phyloP scores from a whole-genome alignment of 2,329 filamentous ascomycete genomes.

The Huntiella savannae region DNA sequence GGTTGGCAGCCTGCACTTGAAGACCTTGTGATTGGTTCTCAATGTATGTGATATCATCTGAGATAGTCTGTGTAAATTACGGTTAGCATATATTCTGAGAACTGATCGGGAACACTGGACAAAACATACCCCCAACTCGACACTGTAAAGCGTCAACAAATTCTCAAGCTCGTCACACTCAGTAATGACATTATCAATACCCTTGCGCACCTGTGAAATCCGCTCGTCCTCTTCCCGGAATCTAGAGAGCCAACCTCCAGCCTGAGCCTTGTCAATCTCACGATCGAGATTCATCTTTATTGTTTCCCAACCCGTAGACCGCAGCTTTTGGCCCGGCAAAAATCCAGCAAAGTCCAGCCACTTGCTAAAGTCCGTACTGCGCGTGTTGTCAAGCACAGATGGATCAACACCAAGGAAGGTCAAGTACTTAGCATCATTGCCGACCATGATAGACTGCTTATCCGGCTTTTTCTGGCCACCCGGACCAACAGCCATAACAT shows the following conservation, averaged over 20 bases:
- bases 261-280: constrained; percentile 77
- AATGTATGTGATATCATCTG: constrained; percentile 91
- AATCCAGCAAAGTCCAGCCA: constrained; percentile 78
- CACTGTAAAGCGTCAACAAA: constrained; percentile 78
- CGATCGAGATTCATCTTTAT: constrained; percentile 69
- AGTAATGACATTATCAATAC: constrained; percentile 75
- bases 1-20: constrained; percentile 92
- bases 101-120: background rate
- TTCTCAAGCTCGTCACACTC: constrained; percentile 96
- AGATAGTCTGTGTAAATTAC: constrained; percentile 46
- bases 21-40: constrained; percentile 93
- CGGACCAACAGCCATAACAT: constrained; percentile 10
- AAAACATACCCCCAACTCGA: constrained; percentile 65
- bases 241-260: constrained; percentile 77
- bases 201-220: constrained; percentile 64
- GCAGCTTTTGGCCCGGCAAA: constrained; percentile 57
- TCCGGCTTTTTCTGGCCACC: constrained; percentile 17
- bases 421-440: constrained; percentile 64
- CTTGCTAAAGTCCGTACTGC: constrained; percentile 61
- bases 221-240: constrained; percentile 75
- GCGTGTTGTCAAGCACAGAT: constrained; percentile 46
- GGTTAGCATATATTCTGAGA: background rate
- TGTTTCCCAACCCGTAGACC: constrained; percentile 56
- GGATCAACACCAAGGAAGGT: constrained; percentile 61
- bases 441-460: constrained; percentile 39